A percentile compares a stretch with the other conserved stretches of the same genome.
These are phyloP conservation scores for Coemansia sp. DNA, from an alignment of 192 early-diverging fungal genomes.

Conservation along the genomic window DNA sequence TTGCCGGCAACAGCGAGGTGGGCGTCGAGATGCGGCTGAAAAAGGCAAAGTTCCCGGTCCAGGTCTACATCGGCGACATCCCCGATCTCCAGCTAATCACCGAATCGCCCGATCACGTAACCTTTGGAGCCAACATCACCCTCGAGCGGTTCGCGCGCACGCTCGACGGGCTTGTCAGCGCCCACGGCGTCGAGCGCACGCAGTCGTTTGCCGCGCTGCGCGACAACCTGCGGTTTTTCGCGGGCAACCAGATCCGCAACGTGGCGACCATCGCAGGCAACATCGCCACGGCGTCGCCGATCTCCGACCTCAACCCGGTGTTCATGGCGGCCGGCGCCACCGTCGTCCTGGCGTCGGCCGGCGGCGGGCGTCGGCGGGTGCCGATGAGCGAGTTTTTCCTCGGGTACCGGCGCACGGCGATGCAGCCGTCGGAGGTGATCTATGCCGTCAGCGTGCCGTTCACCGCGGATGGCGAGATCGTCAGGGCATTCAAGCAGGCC, in stretches of 20 bases:
- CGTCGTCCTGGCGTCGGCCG: slow-evolving; percentile 34
- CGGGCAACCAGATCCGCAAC: slow-evolving; percentile 82
- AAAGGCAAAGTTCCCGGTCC: slow-evolving; percentile 59
- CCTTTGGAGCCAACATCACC: slow-evolving; percentile 67
- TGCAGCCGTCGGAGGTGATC: slow-evolving; percentile 64
- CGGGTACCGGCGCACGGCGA: slow-evolving; percentile 76
- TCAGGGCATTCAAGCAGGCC: slow-evolving; percentile 80
- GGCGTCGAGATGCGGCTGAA: slow-evolving; percentile 80
- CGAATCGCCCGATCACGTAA: slow-evolving; percentile 33
- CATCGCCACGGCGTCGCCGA: slow-evolving; percentile 83
- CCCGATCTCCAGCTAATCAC: slow-evolving; percentile 59
- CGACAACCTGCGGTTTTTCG: slow-evolving; percentile 75
- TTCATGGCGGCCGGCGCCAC: slow-evolving; percentile 64
- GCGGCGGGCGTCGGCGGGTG: slow-evolving; percentile 51
- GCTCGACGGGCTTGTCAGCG: slow-evolving; percentile 12
- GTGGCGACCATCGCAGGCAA: slow-evolving; percentile 84
- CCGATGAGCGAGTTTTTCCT: slow-evolving; percentile 72
- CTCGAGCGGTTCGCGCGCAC: slow-evolving; percentile 56
- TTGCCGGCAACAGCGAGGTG: slow-evolving; percentile 80
- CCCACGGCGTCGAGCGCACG: slow-evolving; percentile 39
- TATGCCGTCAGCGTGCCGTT: slow-evolving; percentile 67
- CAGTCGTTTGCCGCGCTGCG: slow-evolving; percentile 65
- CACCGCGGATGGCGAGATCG: slow-evolving; percentile 56
- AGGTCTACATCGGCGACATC: slow-evolving; percentile 67
- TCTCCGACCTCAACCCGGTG: slow-evolving; percentile 85